Evolutionary conservation across 2,329 filamentous ascomycete species (phyloP).

Genomic region (Penicillium sp.): DNA sequence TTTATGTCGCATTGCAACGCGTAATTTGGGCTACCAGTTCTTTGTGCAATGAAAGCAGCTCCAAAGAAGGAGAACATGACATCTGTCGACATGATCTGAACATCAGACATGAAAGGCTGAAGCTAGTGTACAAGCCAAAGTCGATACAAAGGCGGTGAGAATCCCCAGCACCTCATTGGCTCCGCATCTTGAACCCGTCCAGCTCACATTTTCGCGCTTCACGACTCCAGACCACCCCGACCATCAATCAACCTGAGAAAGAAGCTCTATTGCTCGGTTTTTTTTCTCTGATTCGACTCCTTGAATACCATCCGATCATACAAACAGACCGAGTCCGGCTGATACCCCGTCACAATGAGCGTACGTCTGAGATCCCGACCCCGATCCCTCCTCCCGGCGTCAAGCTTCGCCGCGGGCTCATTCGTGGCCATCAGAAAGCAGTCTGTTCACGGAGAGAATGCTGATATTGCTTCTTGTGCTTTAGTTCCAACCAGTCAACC

Average conservation of each 20-base stretch:
- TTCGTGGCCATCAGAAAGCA: neutral
- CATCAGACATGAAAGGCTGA: neutral
- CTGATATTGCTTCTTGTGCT: slow-evolving; percentile 7
- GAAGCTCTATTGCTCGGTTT: slow-evolving; percentile 2
- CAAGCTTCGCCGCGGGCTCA: neutral
- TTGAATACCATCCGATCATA: neutral
- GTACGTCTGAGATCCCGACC: slow-evolving; percentile 21
- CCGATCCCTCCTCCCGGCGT: neutral
- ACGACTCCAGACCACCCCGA: slow-evolving; percentile 16
- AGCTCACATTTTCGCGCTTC: slow-evolving; percentile 38
- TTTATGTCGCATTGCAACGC: neutral
- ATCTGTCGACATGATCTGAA: neutral
- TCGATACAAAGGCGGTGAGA: slow-evolving; percentile 27
- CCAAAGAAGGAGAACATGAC: neutral
- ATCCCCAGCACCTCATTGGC: slow-evolving; percentile 24
- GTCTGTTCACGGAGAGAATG: neutral
- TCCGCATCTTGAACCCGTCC: slow-evolving; percentile 14
- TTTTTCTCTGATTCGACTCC: neutral
- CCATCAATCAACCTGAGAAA: slow-evolving; percentile 14
- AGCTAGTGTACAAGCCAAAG: neutral
- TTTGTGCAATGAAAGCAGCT: neutral
- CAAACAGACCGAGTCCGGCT: slow-evolving; percentile 1
- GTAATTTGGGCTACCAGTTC: rapidly evolving
- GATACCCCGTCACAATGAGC: slow-evolving; percentile 30
- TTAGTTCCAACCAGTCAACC: slow-evolving; percentile 90